Conservation (phyloP, 1,284 basidiomycete genomes). For the Naganishia liquefaciens region DNA sequence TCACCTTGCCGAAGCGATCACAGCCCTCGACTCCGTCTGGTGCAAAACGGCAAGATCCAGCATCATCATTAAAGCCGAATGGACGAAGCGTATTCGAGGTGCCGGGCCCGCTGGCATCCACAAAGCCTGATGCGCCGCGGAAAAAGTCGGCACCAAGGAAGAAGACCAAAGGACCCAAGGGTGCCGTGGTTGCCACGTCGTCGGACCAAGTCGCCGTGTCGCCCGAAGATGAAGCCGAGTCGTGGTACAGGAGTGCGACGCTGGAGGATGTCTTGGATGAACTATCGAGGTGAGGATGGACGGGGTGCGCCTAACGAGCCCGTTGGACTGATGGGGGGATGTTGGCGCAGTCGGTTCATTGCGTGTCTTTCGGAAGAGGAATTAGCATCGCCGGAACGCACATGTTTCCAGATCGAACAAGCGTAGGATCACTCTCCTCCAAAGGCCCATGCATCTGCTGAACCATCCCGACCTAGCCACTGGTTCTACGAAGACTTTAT, state of each 20-base stretch:
- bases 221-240: neutral
- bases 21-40: neutral
- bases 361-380: constrained; percentile 95
- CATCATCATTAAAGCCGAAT: constrained; percentile 4
- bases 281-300: constrained; percentile 69
- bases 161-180: neutral
- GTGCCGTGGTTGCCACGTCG: neutral
- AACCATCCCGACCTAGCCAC: constrained; percentile 62
- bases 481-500: constrained; percentile 99
- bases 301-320: neutral
- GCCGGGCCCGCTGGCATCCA: neutral
- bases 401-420: constrained; percentile 99
- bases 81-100: constrained; percentile 22
- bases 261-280: constrained; percentile 73
- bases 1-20: neutral
- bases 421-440: constrained; percentile 65
- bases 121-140: neutral
- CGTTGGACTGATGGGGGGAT: neutral
- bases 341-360: constrained; percentile 75
- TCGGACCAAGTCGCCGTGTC: neutral
- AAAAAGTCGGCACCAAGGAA: neutral
- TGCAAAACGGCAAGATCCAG: no score
- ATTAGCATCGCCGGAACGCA: constrained; percentile 82
- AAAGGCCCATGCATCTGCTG: constrained; percentile 14
- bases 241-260: constrained; percentile 42